Conservation (phyloP, 1,284 basidiomycete species). For the Salmacisia buchloeana region DNA sequence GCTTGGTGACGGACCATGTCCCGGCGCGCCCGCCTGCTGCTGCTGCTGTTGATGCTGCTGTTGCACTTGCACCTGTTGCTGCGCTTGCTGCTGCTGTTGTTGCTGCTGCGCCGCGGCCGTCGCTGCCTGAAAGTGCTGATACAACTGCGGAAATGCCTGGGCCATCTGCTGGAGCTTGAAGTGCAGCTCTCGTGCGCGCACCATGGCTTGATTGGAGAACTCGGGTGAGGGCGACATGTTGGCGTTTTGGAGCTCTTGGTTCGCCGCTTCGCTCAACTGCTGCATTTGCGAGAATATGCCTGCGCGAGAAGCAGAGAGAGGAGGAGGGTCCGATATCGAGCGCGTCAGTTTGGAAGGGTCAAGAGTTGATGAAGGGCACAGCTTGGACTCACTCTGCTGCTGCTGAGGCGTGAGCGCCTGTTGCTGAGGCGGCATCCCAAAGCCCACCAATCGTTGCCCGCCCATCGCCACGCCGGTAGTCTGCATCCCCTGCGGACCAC, state of each 20-base stretch:
- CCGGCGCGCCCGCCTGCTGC: too few relatives aligned
- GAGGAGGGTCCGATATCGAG: too few relatives aligned
- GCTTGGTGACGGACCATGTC: too few relatives aligned
- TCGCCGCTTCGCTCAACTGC: slow-evolving; percentile 27
- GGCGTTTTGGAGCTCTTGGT: slow-evolving; percentile 34
- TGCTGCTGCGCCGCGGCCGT: not conserved
- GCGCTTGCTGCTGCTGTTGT: slow-evolving; percentile 13
- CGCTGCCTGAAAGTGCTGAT: slow-evolving; percentile 16
- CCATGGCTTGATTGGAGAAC: not conserved
- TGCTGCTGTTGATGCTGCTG: slow-evolving; percentile 15
- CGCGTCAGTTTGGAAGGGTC: not conserved
- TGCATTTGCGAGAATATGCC: not conserved
- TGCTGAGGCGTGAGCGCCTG: not conserved
- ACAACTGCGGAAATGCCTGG: slow-evolving; percentile 17
- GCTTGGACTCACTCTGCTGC: not conserved
- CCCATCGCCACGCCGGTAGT: not conserved
- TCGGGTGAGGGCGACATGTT: slow-evolving; percentile 16
- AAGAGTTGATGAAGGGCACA: not conserved
- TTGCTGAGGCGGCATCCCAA: not conserved
- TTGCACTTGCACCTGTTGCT: slow-evolving; percentile 14
- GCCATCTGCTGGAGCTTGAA: not conserved
- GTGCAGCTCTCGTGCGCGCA: not conserved
- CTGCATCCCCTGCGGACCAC: not conserved
- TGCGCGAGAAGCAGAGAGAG: not conserved
- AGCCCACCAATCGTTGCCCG: not conserved